Conservation (phyloP, 352 stramenopile species). For the Blastocystis sp. region DNA sequence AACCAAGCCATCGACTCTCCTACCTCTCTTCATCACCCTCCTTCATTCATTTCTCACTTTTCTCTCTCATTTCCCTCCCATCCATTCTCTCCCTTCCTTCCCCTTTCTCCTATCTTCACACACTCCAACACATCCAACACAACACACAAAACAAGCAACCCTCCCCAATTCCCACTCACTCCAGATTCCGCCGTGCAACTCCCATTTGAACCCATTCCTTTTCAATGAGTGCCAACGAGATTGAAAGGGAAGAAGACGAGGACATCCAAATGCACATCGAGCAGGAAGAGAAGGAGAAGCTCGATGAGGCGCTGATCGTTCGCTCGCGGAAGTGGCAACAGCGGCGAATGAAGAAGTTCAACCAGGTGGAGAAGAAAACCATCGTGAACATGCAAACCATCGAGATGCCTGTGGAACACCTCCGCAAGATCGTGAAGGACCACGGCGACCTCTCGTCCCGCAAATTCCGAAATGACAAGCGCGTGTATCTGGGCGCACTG, state of each 20-base stretch:
- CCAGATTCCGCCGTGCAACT: too few species aligned
- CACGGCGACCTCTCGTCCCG: conserved; percentile 99
- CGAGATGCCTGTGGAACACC: conserved; percentile 90
- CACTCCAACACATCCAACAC: too few species aligned
- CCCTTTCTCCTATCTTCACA: too few species aligned
- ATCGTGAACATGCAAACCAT: conserved; percentile 62
- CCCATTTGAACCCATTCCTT: background rate
- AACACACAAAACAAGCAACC: too few species aligned
- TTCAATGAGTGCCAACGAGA: background rate
- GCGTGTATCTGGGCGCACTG: conserved; percentile 96
- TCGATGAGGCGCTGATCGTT: conserved; percentile 57
- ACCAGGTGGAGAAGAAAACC: conserved; percentile 28
- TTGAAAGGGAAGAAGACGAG: conserved; percentile 25
- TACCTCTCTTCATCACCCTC: too few species aligned
- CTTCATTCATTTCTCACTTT: too few species aligned
- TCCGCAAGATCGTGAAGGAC: conserved; percentile 98
- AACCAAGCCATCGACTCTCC: too few species aligned
- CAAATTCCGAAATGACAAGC: conserved; percentile 97
- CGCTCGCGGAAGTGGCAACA: conserved; percentile 62
- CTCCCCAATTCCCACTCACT: too few species aligned
- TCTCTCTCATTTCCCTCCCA: too few species aligned
- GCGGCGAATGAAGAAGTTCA: conserved; percentile 61
- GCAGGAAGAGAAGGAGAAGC: conserved; percentile 37
- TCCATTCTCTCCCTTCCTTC: too few species aligned
- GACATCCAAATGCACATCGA: conserved; percentile 57